Percentiles rank a stretch among this genome's conserved stretches.
Evolutionary conservation across 148 eudicot species (phyloP).

Genomic region (Arctostaphylos glauca): DNA sequence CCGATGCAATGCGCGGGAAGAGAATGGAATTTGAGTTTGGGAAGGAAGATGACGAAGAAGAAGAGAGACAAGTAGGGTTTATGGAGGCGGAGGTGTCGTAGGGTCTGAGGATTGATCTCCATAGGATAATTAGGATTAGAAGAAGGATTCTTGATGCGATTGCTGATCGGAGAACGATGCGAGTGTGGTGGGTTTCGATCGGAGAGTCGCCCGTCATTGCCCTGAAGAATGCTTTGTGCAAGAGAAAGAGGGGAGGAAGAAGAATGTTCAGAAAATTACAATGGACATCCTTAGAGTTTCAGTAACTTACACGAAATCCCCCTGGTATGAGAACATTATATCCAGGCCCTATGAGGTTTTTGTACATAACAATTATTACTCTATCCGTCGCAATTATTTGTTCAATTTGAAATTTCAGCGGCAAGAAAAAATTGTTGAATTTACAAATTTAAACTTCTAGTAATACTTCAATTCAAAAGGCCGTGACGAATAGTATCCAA

Average conservation of each 20-base stretch:
- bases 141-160: constrained; percentile 57
- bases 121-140: constrained; percentile 48
- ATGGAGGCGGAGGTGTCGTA: constrained; percentile 94
- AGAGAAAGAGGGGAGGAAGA: neutral
- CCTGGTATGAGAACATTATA: no score
- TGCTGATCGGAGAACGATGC: constrained; percentile 43
- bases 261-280: neutral
- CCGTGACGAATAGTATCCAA: no score
- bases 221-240: neutral
- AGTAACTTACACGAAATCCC: neutral
- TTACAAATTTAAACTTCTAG: no score
- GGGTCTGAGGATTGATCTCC: constrained; percentile 65
- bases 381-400: no score
- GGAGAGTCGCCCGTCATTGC: constrained; percentile 23
- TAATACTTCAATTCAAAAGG: no score
- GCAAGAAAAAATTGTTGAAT: no score
- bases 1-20: constrained; percentile 54
- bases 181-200: constrained; percentile 20
- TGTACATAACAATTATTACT: no score
- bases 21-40: constrained; percentile 13
- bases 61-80: constrained; percentile 67
- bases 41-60: neutral
- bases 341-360: no score
- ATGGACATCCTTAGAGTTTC: neutral
- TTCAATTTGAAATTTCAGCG: no score